Conservation (phyloP, 1,284 basidiomycete species). For the Irpex sp. region DNA sequence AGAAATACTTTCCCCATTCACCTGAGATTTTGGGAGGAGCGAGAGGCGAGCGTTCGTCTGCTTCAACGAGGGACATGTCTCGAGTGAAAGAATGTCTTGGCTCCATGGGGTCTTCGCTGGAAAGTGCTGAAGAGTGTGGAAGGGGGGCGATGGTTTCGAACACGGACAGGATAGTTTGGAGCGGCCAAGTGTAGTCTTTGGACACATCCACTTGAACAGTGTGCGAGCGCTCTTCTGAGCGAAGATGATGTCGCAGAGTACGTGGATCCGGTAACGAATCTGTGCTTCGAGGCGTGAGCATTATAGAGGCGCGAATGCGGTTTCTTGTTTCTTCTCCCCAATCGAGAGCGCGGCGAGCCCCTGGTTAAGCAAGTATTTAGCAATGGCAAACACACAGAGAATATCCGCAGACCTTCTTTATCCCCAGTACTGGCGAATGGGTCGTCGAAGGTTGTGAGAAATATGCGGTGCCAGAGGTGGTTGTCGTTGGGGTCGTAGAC, state of each 20-base stretch:
- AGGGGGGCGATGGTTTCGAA: conserved; percentile 3
- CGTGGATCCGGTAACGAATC: neutral
- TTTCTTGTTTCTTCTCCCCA: conserved; percentile 8
- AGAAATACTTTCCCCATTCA: neutral
- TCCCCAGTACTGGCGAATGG: neutral
- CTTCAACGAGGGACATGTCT: neutral
- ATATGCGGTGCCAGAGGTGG: conserved; percentile 9
- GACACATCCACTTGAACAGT: neutral
- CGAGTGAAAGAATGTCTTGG: neutral
- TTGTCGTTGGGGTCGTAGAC: conserved; percentile 12
- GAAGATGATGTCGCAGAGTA: neutral
- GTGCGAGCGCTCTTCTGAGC: neutral
- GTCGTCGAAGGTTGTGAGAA: conserved; percentile 14
- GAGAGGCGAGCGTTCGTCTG: conserved; percentile 1
- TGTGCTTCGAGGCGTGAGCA: neutral
- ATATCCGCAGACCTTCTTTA: neutral
- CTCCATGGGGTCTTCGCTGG: neutral
- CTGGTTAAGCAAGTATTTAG: neutral
- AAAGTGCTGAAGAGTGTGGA: neutral
- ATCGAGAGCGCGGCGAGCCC: neutral
- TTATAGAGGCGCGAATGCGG: neutral
- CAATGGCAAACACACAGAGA: neutral
- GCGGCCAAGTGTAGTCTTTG: neutral
- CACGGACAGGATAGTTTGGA: conserved; percentile 2
- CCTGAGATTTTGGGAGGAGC: neutral